Percentiles rank a stretch among this genome's conserved stretches.
Conservation (phyloP, 2,329 filamentous ascomycete species). For the Phyllosticta paracitricarpa region DNA sequence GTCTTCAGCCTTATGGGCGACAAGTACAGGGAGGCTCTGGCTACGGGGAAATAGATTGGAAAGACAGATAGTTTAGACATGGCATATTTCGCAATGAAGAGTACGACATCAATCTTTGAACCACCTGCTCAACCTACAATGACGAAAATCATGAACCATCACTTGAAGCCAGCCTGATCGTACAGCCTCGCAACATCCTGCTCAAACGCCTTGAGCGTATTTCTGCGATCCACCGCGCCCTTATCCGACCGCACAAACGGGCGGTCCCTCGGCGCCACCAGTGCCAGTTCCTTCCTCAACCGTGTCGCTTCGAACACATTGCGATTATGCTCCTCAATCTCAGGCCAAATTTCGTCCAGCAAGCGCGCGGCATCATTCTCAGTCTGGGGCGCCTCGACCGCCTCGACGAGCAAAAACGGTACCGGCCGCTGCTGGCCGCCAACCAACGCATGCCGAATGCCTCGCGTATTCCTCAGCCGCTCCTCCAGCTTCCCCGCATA, state of each 20-base stretch:
- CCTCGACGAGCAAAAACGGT: constrained; percentile 11
- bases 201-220: neutral
- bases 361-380: neutral
- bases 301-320: neutral
- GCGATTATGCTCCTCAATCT: neutral
- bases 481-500: constrained; percentile 3
- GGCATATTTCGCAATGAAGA: neutral
- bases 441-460: constrained; percentile 8
- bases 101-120: neutral
- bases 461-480: neutral
- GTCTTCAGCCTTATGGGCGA: constrained; percentile 23
- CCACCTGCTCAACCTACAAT: too few species aligned
- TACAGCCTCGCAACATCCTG: constrained; percentile 5
- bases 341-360: neutral
- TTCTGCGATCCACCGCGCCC: neutral
- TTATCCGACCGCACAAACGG: neutral
- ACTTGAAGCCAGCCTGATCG: neutral
- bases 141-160: neutral
- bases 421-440: constrained; percentile 7
- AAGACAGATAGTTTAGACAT: neutral
- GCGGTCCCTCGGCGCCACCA: neutral
- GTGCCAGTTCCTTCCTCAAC: neutral
- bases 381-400: neutral
- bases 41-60: constrained; percentile 5
- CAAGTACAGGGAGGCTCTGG: constrained; percentile 24